Evolutionary conservation across 2,329 filamentous ascomycete species (phyloP), one percentile per base, ranked within the genome.

Genomic region (Ilyonectria robusta): DNA sequence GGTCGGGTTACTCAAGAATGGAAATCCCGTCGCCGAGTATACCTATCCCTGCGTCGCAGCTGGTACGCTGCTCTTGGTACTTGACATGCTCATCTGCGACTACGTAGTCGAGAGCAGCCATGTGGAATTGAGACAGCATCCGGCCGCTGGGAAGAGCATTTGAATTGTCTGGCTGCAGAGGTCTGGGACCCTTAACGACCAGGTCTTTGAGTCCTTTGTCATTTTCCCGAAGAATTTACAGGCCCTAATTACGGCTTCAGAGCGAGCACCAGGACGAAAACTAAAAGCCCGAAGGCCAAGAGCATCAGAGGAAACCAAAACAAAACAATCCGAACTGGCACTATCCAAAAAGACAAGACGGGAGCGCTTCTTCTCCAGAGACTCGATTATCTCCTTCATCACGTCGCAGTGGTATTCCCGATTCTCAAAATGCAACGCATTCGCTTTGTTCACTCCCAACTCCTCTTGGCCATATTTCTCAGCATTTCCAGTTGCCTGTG

Each of bases 101-200:
- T 72, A 75, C 50, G 75, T 81, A 2, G 75, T 82, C 3, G 76
- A 81, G 23, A 59, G 51, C 9, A 78, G 77, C 47, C 80, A 79
- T 0, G 26, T 29, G 2, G 77, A 81, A 65, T 64, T 47, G 0
- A 58, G 26, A 4, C 78, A 74, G 19, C 35, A 40, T 17, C 59
- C 66, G 15, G 5, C 0, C 17, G 9, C 2, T 2, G 68, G 48
- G 4, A 59, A 33, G 31, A 46, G 56, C 23, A 59, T 65, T 29
- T 54, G 62, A 19, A 8, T 78, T 3, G 47, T 78, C 4, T 81
- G 78, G 78, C 51, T 81, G 0, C 79, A 81, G n/a, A 68, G 70
- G 51, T 42, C 44, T 0, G 65, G 71, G 21, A 74, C 55, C 0
- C 73, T 80, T 0, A 77, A 60, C 29, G 76, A 80, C 29, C 77